A percentile compares a stretch with the other conserved stretches of the same genome.
These are phyloP conservation scores for Caryocar brasiliense DNA, from an alignment of 441 rosid genomes.

Conservation along the genomic window DNA sequence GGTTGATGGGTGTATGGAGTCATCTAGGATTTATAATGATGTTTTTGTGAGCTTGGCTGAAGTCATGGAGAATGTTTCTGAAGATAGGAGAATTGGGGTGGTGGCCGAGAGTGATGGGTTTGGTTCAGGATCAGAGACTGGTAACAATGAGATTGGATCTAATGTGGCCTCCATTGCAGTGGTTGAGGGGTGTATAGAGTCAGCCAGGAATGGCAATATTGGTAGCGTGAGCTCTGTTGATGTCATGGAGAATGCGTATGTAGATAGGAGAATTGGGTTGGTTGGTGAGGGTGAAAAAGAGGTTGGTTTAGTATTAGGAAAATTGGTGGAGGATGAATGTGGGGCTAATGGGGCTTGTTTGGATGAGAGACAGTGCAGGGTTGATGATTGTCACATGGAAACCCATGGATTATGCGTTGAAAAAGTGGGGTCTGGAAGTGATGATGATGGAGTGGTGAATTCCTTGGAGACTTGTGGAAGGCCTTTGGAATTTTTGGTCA, in stretches of 20 bases:
- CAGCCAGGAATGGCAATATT: background rate
- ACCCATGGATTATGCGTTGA: conserved; percentile 8
- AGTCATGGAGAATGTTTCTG: conserved; percentile 3
- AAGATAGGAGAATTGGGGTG: background rate
- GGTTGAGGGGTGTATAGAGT: conserved; percentile 4
- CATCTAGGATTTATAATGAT: conserved; percentile 16
- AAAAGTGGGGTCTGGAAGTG: conserved; percentile 7
- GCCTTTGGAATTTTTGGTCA: conserved; percentile 3
- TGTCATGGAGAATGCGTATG: background rate
- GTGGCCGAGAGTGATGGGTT: conserved; percentile 4
- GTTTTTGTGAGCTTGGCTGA: conserved; percentile 12
- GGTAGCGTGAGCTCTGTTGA: background rate
- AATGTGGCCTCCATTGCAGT: too few species aligned
- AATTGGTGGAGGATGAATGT: background rate
- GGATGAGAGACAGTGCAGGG: conserved; percentile 9
- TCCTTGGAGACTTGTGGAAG: conserved; percentile 7
- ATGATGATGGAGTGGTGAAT: background rate
- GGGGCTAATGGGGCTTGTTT: conserved; percentile 3
- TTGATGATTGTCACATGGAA: conserved; percentile 12
- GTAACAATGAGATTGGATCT: too few species aligned
- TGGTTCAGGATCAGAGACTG: conserved; percentile 1
- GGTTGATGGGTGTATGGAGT: conserved; percentile 9
- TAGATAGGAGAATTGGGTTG: background rate
- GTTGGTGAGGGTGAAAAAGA: background rate
- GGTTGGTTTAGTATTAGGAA: too few species aligned